phyloP scores from a whole-genome alignment of 164 flowering plant genomes.

The Umbellularia californica region DNA sequence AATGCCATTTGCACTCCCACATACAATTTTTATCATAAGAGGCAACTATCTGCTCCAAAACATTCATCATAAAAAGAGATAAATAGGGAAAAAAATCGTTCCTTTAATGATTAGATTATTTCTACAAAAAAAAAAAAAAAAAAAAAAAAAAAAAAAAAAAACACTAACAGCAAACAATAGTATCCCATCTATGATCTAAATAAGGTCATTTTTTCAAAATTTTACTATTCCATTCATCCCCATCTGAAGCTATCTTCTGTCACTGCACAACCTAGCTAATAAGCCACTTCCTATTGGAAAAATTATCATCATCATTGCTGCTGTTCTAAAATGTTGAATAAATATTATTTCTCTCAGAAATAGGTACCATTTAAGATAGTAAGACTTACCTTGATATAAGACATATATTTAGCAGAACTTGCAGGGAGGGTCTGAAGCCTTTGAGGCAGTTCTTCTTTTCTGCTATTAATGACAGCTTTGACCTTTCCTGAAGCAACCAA shows the following conservation, averaged over 20 bases:
- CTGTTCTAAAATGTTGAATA: neutral
- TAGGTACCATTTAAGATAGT: neutral
- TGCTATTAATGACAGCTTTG: constrained; percentile 20
- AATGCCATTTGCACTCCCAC: neutral
- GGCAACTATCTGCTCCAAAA: neutral
- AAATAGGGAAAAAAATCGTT: neutral
- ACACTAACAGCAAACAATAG: too few relatives aligned
- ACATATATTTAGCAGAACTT: constrained; percentile 74
- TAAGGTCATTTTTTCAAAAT: too few relatives aligned
- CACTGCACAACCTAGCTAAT: too few relatives aligned
- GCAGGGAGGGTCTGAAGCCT: constrained; percentile 30
- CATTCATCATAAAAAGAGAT: neutral
- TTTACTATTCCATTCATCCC: too few relatives aligned
- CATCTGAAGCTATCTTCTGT: too few relatives aligned
- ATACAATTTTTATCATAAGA: neutral
- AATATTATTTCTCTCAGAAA: neutral
- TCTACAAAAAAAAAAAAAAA: too few relatives aligned
- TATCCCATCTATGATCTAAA: too few relatives aligned
- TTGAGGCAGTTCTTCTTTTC: constrained; percentile 39
- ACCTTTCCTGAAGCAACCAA: constrained; percentile 20
- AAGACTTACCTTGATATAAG: constrained; percentile 60
- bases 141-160: too few relatives aligned
- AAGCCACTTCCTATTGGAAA: too few relatives aligned
- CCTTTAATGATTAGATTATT: neutral
- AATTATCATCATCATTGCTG: too few relatives aligned